A percentile compares a stretch with the other conserved stretches of the same genome.
phyloP scores from a whole-genome alignment of 1,284 basidiomycete genomes.

The Mycosarcoma mackinlayi region DNA sequence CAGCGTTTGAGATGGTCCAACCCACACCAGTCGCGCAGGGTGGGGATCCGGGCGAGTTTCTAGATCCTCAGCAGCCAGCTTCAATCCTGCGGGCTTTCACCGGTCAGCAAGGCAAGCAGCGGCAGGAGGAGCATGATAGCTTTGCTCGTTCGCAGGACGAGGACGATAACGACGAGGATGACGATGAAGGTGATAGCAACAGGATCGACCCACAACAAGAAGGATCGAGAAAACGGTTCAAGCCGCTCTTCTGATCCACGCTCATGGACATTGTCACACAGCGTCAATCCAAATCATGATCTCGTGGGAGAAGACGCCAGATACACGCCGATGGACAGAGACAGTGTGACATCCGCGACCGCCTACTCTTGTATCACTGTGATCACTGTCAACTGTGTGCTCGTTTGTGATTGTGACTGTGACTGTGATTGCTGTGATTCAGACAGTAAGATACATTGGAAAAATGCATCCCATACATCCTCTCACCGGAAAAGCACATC shows the following conservation, averaged over 20 bases:
- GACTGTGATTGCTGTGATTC: background rate
- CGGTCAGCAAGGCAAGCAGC: too few relatives aligned
- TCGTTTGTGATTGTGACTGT: background rate
- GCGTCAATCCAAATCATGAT: background rate
- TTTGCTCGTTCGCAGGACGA: background rate
- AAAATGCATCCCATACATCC: too few relatives aligned
- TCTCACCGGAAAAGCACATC: slow-evolving; percentile 35
- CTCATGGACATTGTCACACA: background rate
- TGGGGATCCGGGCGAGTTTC: slow-evolving; percentile 31
- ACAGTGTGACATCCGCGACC: too few relatives aligned
- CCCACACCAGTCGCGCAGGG: slow-evolving; percentile 30
- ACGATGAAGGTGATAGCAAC: too few relatives aligned
- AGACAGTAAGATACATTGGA: background rate
- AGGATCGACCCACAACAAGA: too few relatives aligned
- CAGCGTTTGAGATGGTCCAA: slow-evolving; percentile 7
- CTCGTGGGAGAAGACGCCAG: too few relatives aligned
- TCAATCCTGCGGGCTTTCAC: too few relatives aligned
- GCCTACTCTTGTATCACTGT: too few relatives aligned
- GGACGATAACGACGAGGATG: slow-evolving; percentile 1
- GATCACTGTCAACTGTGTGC: too few relatives aligned
- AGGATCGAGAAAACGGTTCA: slow-evolving; percentile 26
- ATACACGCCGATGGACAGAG: too few relatives aligned
- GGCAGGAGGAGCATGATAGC: background rate
- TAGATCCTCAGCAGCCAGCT: background rate
- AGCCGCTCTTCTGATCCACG: slow-evolving; percentile 21